phyloP scores from a whole-genome alignment of 73 alveolate species.

The Paramecium primaurelia region DNA sequence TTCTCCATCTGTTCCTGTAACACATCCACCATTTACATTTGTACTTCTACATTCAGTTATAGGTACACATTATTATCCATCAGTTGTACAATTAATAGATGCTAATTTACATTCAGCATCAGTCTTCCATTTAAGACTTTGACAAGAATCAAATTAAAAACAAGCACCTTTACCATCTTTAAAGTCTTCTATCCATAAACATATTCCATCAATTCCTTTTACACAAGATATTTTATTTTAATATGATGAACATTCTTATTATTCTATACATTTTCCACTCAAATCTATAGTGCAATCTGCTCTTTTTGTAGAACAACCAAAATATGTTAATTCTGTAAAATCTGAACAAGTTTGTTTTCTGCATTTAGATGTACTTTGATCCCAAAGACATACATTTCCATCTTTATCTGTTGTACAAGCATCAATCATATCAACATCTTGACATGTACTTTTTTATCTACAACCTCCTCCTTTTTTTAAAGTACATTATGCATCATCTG shows the following conservation, averaged over 20 bases:
- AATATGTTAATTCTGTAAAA: background rate
- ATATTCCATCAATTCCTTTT: background rate
- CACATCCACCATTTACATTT: conserved; percentile 16
- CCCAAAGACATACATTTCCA: background rate
- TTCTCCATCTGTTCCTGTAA: conserved; percentile 38
- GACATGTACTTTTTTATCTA: background rate
- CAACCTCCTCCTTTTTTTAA: conserved; percentile 29
- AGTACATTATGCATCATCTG: background rate
- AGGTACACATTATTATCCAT: background rate
- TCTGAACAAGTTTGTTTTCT: background rate
- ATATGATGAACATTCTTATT: background rate
- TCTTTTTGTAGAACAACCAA: background rate
- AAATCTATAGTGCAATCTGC: background rate
- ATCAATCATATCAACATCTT: background rate
- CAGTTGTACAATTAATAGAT: background rate
- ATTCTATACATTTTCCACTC: background rate
- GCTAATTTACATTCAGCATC: background rate
- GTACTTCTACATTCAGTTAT: background rate
- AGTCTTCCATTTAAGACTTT: background rate
- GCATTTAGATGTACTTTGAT: background rate
- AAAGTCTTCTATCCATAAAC: background rate
- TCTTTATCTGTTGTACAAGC: conserved; percentile 35
- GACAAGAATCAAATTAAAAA: background rate
- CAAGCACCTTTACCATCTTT: background rate
- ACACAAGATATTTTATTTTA: background rate